These are phyloP conservation scores for Grosmannia huntii DNA, from an alignment of 2,329 filamentous ascomycete genomes.

Conservation along the genomic window DNA sequence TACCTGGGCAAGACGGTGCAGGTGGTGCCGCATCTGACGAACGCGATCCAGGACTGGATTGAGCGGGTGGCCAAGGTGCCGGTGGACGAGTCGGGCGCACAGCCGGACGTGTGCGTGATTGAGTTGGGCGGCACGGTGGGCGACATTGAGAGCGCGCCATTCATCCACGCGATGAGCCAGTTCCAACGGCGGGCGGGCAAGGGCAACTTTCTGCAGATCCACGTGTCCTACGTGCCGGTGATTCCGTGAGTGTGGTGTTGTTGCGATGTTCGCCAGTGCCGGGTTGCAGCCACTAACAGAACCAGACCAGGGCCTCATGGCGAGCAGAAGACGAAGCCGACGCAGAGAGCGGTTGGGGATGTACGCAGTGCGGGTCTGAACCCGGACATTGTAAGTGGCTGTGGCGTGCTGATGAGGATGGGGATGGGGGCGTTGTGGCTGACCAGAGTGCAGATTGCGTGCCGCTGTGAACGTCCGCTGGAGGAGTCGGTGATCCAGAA, in stretches of 20 bases:
- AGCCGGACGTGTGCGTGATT: constrained; percentile 87
- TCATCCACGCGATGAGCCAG: constrained; percentile 76
- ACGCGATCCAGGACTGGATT: constrained; percentile 88
- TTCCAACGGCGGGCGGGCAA: constrained; percentile 59
- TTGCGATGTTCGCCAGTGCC: neutral
- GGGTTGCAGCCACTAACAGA: too few species aligned
- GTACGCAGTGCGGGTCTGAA: constrained; percentile 68
- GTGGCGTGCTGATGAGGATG: neutral
- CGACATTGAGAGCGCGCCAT: constrained; percentile 79
- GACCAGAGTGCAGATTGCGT: constrained; percentile 55
- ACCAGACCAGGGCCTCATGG: constrained; percentile 23
- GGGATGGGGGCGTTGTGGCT: neutral
- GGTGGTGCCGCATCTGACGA: constrained; percentile 83
- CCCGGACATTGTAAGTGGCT: constrained; percentile 48
- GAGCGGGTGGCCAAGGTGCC: constrained; percentile 73
- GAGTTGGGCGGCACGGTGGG: constrained; percentile 52
- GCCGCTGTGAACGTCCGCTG: constrained; percentile 71
- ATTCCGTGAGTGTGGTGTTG: constrained; percentile 10
- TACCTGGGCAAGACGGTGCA: constrained; percentile 86
- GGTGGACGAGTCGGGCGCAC: constrained; percentile 69
- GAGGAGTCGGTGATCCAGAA: constrained; percentile 67
- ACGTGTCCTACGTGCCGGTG: constrained; percentile 78
- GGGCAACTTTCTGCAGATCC: constrained; percentile 77
- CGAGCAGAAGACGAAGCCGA: constrained; percentile 94
- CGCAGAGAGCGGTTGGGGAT: constrained; percentile 76